Base-by-base conservation (phyloP, 139 green algal genomes). In the Mesotaenium endlicherianum region DNA sequence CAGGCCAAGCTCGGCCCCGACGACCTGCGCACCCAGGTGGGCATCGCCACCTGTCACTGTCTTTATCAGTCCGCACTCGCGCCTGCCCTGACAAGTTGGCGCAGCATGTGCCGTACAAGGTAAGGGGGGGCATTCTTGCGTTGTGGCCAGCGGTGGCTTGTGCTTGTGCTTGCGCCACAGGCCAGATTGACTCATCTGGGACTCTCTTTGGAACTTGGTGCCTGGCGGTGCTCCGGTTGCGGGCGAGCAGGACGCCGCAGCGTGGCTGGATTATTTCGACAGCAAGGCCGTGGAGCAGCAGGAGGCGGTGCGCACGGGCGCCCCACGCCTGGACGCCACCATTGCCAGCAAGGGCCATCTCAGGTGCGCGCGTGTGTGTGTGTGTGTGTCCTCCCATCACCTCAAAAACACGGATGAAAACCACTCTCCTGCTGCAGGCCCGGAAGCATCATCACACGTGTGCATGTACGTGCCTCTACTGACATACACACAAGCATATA, bases 261-360 rank as follows among this genome's bases (percentile, higher is more conserved):
- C 86, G 2, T 91, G 88, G 88, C 84, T 91, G 44, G 88, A 91
- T 1, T 91, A 91, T 81, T 91, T 91, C 49, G 88, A 91, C 45
- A 60, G 36, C 53, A 91, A 91, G 75, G 87, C 87, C 20, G 39
- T 55, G 67, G 87, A 91, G 81, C 86, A 89, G 50, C 50, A 85
- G 47, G 82, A 88, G 59, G 76, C 41, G 16, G 43, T 44, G 11
- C 85, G 82, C 26, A 88, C 79, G 31, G 82, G 79, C 17, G 60
- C 50, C 6, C 47, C 34, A 20, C 80, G 78, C 26, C 79, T 79
- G 41, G 79, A 88, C 64, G 42, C 70, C 26, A 84, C 55, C 43
- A 87, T 84, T 42, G 81, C 81, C 0, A 86, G 74, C 40, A 87
- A 87, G 38, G 81, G 81, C 14, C 81, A 87, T 31, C 75, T 87